Evolutionary conservation across 2,329 filamentous ascomycete genomes (phyloP), one percentile per base, ranked within the genome.

Genomic region (Exophiala viscosa): DNA sequence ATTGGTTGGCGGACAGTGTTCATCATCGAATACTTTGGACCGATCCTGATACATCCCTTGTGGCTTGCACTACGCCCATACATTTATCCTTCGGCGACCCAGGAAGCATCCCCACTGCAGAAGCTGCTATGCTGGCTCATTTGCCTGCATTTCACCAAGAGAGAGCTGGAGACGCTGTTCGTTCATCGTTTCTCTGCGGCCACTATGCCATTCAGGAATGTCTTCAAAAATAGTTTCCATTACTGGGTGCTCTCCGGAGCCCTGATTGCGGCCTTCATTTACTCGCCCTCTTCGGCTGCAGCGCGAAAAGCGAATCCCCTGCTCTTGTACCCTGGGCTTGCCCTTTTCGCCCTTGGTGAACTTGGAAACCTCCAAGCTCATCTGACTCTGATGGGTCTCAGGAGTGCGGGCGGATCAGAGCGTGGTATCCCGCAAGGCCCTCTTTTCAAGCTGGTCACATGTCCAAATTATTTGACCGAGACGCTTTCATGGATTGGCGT

Each of bases 391-490:
- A 84, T 87, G 23, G 80, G 82, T 56, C 80, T 99, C 58, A 85
- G 93, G 45, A 85, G 84, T 51, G 78, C 82, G 0, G 91, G 91
- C 50, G 87, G 86, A 60, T 92, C 87, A 1, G 90, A 95, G 69
- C 82, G 92, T 54, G 90, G 90, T 63, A 95, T 99, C 59, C 93
- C 93, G 1, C 77, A 77, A 52, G 93, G 93, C 20, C 83, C 92
- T 53, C 89, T 91, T 28, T 97, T 96, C 71, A 78, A 76, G 59
- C 73, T 88, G 33, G 92, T 99, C 47, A 99, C 93, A 10, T 95
- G 91, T 75, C 93, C 93, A 38, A 99, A 99, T 76, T 99, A 99
- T 76, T 83, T 95, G 76, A 97, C 95, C 63, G 93, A 99, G 69
- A 79, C 88, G 5, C 70, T 95, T 34, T 83, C 91, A 0, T 99